Conservation (phyloP, 1,284 basidiomycete genomes). For the Pseudozyma pruni region DNA sequence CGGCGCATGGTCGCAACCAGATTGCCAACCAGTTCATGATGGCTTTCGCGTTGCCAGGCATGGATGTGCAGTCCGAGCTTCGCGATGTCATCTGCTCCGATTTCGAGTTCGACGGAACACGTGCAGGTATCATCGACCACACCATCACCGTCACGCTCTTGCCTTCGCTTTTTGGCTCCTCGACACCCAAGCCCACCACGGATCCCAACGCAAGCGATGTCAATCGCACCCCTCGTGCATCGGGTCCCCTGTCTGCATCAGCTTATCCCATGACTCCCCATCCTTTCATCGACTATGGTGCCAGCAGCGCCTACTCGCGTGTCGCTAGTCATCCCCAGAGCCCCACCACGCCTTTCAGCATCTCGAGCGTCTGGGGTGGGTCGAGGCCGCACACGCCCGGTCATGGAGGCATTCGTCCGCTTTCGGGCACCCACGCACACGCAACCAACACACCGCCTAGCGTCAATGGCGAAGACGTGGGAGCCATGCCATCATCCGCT, state of each 20-base stretch:
- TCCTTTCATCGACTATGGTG: slow-evolving; percentile 60
- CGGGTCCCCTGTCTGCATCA: slow-evolving; percentile 27
- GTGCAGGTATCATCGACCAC: slow-evolving; percentile 68
- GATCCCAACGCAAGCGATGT: slow-evolving; percentile 32
- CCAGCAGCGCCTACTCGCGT: slow-evolving; percentile 44
- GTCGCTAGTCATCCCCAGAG: slow-evolving; percentile 47
- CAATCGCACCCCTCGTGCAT: slow-evolving; percentile 41
- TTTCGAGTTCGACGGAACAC: slow-evolving; percentile 67
- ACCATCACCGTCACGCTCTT: slow-evolving; percentile 65
- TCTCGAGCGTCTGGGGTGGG: slow-evolving; percentile 53
- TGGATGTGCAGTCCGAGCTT: slow-evolving; percentile 66
- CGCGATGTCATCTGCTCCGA: slow-evolving; percentile 67
- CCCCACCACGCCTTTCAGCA: slow-evolving; percentile 57
- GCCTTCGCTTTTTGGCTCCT: slow-evolving; percentile 58
- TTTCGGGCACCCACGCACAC: slow-evolving; percentile 32
- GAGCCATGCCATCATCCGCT: neutral
- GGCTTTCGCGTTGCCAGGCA: slow-evolving; percentile 64
- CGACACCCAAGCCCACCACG: slow-evolving; percentile 11
- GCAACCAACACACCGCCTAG: slow-evolving; percentile 48
- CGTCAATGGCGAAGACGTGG: slow-evolving; percentile 58
- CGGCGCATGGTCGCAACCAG: slow-evolving; percentile 61
- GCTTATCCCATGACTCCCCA: slow-evolving; percentile 59
- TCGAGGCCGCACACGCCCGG: slow-evolving; percentile 59
- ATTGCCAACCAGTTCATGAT: slow-evolving; percentile 67
- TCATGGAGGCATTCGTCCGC: slow-evolving; percentile 38